Evolutionary conservation across 306 rosid genomes (phyloP), one percentile per base, ranked within the genome.

Genomic region (Senna siamea): DNA sequence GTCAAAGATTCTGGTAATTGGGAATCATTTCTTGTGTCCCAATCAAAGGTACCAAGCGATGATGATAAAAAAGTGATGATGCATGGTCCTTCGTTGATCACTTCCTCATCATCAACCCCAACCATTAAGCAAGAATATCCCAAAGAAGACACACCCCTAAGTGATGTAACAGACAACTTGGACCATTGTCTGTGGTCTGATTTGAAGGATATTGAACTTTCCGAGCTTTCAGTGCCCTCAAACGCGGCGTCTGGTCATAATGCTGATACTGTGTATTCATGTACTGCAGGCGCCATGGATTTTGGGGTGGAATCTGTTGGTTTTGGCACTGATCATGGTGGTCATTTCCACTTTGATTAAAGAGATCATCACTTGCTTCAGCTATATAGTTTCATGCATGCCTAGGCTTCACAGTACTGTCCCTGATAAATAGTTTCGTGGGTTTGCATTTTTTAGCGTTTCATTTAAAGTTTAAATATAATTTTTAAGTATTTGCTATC

Each of bases 181-280:
- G 86, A 75, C 10, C 56, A 69, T 4, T 32, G 14, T 44, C 17
- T 89, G 52, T 91, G 97, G 97, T 57, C 81, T 23, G 88, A 83
- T 40, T 80, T 84, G n/a, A 85, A 90, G 75, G 93, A 78, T 26
- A 59, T 87, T 7, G 86, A 77, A 40, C 72, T 86, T 2, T 59
- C 84, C 2, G 83, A 75, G 51, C 72, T 78, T 47, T 17, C 77
- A 2, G 70, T 69, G 48, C 35, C 70, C 22, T 59, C 64, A 37
- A 78, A 48, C 43, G 32, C 56, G 59, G 80, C 32, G n/a, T n/a
- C n/a, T n/a, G n/a, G 7, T 22, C 76, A 70, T 10, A 11, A 35
- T 18, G 82, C 80, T 32, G 76, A 75, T 20, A 47, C 66, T 40
- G 54, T 85, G 81, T 83, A 69, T 70, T 73, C 86, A 7, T 79